Base-by-base conservation (phyloP, 139 green algal species). In the Chloropicon primus region DNA sequence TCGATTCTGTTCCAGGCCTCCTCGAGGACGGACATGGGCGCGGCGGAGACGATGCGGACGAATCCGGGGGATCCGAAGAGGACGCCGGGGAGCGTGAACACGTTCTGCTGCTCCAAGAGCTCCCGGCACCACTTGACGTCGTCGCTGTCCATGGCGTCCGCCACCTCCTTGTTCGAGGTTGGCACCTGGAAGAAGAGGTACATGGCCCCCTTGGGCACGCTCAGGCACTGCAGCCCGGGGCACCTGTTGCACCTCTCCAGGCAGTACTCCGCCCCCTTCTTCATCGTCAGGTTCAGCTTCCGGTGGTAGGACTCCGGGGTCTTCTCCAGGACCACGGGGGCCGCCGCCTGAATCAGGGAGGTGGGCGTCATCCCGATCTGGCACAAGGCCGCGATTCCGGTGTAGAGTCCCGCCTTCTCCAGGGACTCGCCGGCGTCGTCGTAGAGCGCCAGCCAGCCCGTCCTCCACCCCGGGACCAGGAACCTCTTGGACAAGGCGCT, bases 401-500 rank as follows among this genome's bases (percentile, higher is more conserved):
- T 24, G 54, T 2, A 22, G 24, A 73, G 26, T 23, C 80, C 76
- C 26, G 62, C 53, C 2, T n/a, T 54, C 21, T 2, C 26, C 17
- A 74, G 24, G 62, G 82, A 24, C 27, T 54, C 76, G 1, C 28
- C 27, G 1, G 28, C 22, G 23, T 25, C 25, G 76, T 86, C 82
- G 71, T 83, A 72, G 26, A 86, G 21, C 2, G 74, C 26, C 2
- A 84, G 21, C 82, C 82, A 86, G 2, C 82, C 82, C 24, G 82
- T 25, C 23, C 82, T 41, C 79, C 82, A 86, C 26, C 82, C 82
- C 2, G 82, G 82, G 26, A 82, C 82, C 5, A 86, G 77, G 41
- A 54, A 86, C 1, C 76, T 62, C 80, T 86, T 86, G 0, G 74
- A 82, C 2, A 86, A 53, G 0, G 77, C 76, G 25, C 77, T 71